Percentiles rank a stretch among this genome's conserved stretches.
phyloP scores from a whole-genome alignment of 2,329 filamentous ascomycete genomes.

The Fusarium nygamai region DNA sequence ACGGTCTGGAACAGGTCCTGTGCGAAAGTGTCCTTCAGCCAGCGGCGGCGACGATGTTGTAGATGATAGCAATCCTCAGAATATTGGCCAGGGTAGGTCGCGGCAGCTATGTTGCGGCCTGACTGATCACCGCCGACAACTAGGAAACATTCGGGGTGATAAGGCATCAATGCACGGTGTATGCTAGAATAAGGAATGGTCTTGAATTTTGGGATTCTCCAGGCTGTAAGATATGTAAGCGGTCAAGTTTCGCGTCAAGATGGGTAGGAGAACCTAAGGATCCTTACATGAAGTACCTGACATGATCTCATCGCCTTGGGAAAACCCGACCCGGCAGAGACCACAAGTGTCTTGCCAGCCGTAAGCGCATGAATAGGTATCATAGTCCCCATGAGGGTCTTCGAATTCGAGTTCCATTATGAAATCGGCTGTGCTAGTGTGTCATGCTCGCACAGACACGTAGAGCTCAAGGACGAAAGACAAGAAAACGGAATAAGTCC shows the following conservation, averaged over 20 bases:
- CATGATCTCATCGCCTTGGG: too few species aligned
- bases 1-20: rapidly evolving
- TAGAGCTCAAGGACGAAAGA: not conserved
- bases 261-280: too few species aligned
- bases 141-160: not conserved
- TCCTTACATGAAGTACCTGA: too few species aligned
- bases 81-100: rapidly evolving
- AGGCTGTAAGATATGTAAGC: too few species aligned
- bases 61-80: rapidly evolving
- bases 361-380: not conserved
- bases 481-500: rapidly evolving
- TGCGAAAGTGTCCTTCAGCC: not conserved
- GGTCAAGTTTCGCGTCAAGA: too few species aligned
- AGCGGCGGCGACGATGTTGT: rapidly evolving
- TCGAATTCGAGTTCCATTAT: not conserved
- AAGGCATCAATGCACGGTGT: not conserved
- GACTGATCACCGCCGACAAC: not conserved
- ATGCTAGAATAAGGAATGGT: too few species aligned
- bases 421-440: not conserved
- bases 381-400: not conserved
- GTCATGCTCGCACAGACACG: not conserved
- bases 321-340: not conserved
- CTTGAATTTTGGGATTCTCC: too few species aligned
- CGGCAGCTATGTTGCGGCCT: not conserved
- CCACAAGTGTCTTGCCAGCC: too few species aligned